Base-by-base conservation (phyloP, 208 protist genomes). In the Acanthamoeba royreba region DNA sequence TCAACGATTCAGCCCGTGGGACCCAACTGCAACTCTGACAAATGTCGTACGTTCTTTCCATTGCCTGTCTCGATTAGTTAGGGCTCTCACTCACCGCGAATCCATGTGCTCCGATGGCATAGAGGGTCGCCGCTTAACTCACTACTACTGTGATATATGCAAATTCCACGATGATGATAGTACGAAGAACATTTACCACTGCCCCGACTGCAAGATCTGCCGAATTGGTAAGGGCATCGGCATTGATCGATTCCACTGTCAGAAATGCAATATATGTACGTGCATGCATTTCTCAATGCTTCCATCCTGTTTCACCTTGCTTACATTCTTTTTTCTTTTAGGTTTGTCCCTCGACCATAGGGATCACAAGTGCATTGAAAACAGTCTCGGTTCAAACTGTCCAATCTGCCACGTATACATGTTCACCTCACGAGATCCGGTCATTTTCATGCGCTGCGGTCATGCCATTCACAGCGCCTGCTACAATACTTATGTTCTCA, bases 331-430 rank as follows among this genome's bases (percentile, higher is more conserved):
- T 33, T 28, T 77, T 77, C 11, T 77, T 28, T 28, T 8, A 92
- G 49, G 86, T 33, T 25, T 92, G 9, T 58, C 45, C 22, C 81
- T 93, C 4, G 43, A 77, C 13, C 38, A 61, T 22, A 28, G 63
- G 2, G 79, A 93, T 28, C 94, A 96, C 79, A 86, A 81, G 40
- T 96, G 94, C 63, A 88, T 96, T 28, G 72, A 95, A 45, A 93
- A 95, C 38, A 93, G 83, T n/a, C 88, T 96, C 1, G 92, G 91
- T 3, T 95, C 93, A 15, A 93, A 94, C 49, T 96, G 94, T 46
- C 94, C 94, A 15, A 94, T 96, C 63, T 96, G 94, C 93, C 43
- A 93, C 61, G 87, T 94, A 22, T 95, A 91, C 88, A 94, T 96
- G 92, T 96, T 96, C 89, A 94, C 93, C 19, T 95, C 94, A 4